phyloP scores from a whole-genome alignment of 345 rosid species.

The Draba incana region DNA sequence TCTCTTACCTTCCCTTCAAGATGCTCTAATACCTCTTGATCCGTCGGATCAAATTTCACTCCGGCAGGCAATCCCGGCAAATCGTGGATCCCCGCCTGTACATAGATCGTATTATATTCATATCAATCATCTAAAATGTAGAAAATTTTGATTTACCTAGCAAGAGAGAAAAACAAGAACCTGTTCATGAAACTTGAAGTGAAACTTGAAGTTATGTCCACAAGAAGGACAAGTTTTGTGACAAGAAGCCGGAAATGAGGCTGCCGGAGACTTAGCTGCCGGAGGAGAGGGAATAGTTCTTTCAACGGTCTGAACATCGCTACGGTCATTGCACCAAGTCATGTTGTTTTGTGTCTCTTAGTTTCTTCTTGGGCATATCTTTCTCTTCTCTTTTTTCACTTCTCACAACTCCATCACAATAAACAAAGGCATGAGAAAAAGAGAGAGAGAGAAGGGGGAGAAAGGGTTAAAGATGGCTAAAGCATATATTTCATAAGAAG shows the following conservation, averaged over 20 bases:
- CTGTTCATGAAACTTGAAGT: slow-evolving; percentile 73
- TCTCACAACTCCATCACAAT: slow-evolving; percentile 43
- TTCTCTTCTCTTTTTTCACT: slow-evolving; percentile 35
- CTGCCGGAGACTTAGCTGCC: slow-evolving; percentile 30
- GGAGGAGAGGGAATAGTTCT: slow-evolving; percentile 45
- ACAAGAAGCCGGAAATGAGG: slow-evolving; percentile 31
- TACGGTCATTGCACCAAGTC: slow-evolving; percentile 96
- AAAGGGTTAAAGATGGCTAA: slow-evolving; percentile 37
- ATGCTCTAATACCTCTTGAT: slow-evolving; percentile 94
- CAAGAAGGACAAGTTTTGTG: slow-evolving; percentile 82
- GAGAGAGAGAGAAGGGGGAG: slow-evolving; percentile 15
- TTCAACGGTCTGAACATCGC: slow-evolving; percentile 63
- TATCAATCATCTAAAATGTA: background rate
- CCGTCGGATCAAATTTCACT: slow-evolving; percentile 97
- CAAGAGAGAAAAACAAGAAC: slow-evolving; percentile 30
- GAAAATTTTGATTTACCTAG: background rate
- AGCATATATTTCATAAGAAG: slow-evolving; percentile 50
- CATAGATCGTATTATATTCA: slow-evolving; percentile 3
- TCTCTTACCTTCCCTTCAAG: slow-evolving; percentile 84
- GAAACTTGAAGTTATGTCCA: slow-evolving; percentile 79
- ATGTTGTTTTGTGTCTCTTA: slow-evolving; percentile 43
- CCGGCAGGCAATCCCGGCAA: slow-evolving; percentile 97
- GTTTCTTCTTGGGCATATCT: slow-evolving; percentile 46
- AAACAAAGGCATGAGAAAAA: slow-evolving; percentile 41
- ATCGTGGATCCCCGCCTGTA: slow-evolving; percentile 75